A percentile compares a stretch with the other conserved stretches of the same genome.
These are phyloP conservation scores for Termitomyces sp. DNA, from an alignment of 768 basidiomycete genomes.

Conservation along the genomic window DNA sequence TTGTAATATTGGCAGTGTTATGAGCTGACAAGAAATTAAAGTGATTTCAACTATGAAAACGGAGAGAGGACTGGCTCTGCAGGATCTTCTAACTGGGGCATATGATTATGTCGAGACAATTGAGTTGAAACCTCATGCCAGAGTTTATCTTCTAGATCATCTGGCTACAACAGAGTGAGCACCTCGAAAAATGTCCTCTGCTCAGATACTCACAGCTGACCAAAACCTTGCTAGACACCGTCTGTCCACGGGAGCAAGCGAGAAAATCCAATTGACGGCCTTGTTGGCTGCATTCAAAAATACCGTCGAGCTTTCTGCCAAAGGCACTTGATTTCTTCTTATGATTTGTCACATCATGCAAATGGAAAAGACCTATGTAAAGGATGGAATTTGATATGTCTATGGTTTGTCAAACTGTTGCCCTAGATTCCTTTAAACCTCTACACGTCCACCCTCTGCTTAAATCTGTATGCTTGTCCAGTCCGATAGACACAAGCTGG, in stretches of 20 bases:
- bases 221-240: constrained; percentile 56
- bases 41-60: constrained; percentile 85
- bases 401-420: background rate
- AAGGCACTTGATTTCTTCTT: constrained; percentile 17
- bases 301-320: constrained; percentile 71
- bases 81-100: constrained; percentile 88
- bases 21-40: constrained; percentile 22
- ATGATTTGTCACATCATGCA: background rate
- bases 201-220: background rate
- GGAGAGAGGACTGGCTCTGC: constrained; percentile 89
- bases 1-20: background rate
- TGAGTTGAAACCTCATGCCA: constrained; percentile 79
- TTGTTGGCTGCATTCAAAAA: constrained; percentile 92
- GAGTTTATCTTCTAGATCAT: constrained; percentile 88
- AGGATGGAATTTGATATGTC: background rate
- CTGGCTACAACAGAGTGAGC: constrained; percentile 94
- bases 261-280: constrained; percentile 92
- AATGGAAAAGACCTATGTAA: background rate
- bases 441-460: background rate
- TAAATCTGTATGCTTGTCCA: background rate
- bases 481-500: background rate
- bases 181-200: background rate
- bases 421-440: background rate
- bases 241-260: constrained; percentile 85
- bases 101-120: constrained; percentile 87